Evolutionary conservation across 345 rosid genomes (phyloP), one percentile per base, ranked within the genome.

Genomic region (Eucalyptus brandiana): DNA sequence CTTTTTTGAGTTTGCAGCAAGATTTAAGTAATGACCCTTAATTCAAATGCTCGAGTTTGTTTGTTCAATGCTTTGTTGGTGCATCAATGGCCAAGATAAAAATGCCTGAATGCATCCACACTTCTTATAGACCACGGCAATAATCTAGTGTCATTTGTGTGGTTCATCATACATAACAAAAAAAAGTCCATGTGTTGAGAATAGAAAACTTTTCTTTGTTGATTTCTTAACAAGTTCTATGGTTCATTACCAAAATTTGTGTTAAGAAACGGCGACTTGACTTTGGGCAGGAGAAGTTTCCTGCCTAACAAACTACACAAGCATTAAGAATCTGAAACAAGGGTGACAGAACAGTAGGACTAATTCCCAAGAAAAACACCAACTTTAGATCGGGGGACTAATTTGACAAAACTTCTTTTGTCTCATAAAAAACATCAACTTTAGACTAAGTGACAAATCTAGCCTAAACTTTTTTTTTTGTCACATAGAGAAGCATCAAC

Each of bases 401-500:
- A 53, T 53, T 53, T 53, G 10, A 21, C 24, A 8, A 21, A 53
- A 5, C 5, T 53, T 19, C 1, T 53, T 53, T 19, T 53, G 24
- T 53, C 24, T 53, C 58, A 1, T 53, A 53, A 53, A 53, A 53
- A 19, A 0, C 10, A 19, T 53, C 5, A 53, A 19, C 1, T 53
- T 53, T 53, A 53, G 2, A 53, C 1, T 8, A 4, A 53, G 24
- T 21, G 5, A 53, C 5, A 53, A 53, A 53, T 53, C 1, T 19
- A 0, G 2, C 5, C 2, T 1, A 19, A 53, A 53, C 58, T 19
- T 53, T 53, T 53, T 53, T 50, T 53, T 53, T 53, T 53, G 0
- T 19, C 11, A 53, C 5, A 0, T 53, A 8, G 0, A 53, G 0
- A 53, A 4, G 11, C 11, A 53, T 1, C 11, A 53, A 53, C 5